Base-by-base conservation (phyloP, 176 grass and related monocot species). In the Oryza coarctata region DNA sequence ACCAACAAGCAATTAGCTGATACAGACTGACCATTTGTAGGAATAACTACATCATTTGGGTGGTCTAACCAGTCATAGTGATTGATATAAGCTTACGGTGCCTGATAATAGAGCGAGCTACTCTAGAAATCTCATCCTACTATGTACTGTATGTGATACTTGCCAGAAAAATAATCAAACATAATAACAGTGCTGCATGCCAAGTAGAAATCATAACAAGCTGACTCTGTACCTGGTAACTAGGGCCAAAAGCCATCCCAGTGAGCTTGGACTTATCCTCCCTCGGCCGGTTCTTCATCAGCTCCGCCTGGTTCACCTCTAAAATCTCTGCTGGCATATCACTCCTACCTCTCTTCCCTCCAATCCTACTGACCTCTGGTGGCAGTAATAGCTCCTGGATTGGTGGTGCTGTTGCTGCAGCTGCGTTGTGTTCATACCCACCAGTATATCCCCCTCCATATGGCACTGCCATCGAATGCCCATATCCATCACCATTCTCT, bases 271-370 rank as follows among this genome's bases (percentile, higher is more conserved):
- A 81, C 23, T 84, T 90, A 83, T 95, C 96, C 44, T 90, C 86
- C 84, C 86, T 99, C 2, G 96, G 96, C 70, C 96, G 84, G 77
- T 95, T 90, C 73, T 95, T 95, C 91, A 99, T 93, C 69, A 99
- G 71, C 33, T 99, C 96, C 64, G 88, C 93, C 80, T 93, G 93
- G 65, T 95, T 87, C 71, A 99, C 91, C 87, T 99, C 96, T 79
- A 95, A 50, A 55, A 99, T 90, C 86, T 94, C 89, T 4, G 40
- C 49, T 5, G 89, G 96, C 69, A 72, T 88, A 41, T 91, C 92
- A 73, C 88, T 95, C 47, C 91, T 88, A 30, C 96, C 87, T 87
- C 93, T 92, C 84, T 93, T 99, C n/a, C 93, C 96, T 39, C 75
- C 87, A 50, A 89, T 86, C 80, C 82, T 99, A 57, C 82, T 80